Base-by-base conservation (phyloP, 768 basidiomycete species). In the Tricholoma bakamatsutake region DNA sequence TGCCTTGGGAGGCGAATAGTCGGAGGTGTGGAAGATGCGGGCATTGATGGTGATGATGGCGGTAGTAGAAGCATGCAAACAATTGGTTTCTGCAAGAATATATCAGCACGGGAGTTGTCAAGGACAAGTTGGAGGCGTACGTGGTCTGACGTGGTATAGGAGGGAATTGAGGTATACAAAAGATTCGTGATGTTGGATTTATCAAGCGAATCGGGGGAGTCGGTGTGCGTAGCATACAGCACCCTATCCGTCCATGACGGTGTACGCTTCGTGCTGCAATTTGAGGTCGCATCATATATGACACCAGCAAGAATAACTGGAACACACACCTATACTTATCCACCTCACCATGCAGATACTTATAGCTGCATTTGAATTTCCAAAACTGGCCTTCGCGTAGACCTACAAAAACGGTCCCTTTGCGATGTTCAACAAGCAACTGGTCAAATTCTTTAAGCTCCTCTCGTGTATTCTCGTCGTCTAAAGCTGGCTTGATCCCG, bases 211-310 rank as follows among this genome's bases (percentile, higher is more conserved):
- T 79, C 74, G 1, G 81, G 80, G 2, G 79, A 79, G 67, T 91
- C 90, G 18, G 78, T 79, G 65, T 84, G 75, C 5, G 90, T 90
- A 11, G 90, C 79, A 64, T 93, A 97, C 64, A 98, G 74, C 43
- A 98, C 81, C 45, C 96, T 80, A 69, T 98, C 96, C 28, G 94
- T 97, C 90, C 93, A 98, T 18, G 93, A 84, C 0, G 96, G 95
- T 1, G 76, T 78, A 9, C 96, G 85, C 64, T 82, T 87, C 10
- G 70, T 66, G 64, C 89, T 90, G 48, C 13, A 21, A 60, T 21
- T 43, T 13, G 27, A 18, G 46, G 42, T 49, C 27, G 53, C 11
- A 57, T 50, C 21, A 43, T 11, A 57, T 50, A 15, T 53, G 56
- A 60, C 17, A 31, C 15, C 3, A 39, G 35, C 15, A 6, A 27